Evolutionary conservation across 2,329 filamentous ascomycete genomes (phyloP).

Genomic region (Fusarium transvaalense): DNA sequence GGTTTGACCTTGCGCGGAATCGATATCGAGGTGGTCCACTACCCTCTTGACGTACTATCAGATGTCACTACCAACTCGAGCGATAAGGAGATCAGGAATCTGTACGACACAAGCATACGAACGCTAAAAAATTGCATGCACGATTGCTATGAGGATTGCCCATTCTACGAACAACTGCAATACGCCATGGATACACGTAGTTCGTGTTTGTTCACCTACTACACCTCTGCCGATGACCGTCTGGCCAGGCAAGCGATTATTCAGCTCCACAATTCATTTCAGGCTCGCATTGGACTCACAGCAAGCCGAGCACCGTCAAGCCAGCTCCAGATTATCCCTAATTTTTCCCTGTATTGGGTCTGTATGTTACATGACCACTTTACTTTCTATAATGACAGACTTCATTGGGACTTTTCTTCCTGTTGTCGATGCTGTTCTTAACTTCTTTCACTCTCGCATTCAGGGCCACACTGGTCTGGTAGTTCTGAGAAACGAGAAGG

Average conservation of each 20-base stretch:
- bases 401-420: background rate
- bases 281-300: background rate
- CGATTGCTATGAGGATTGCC: slow-evolving; percentile 7
- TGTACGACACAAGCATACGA: background rate
- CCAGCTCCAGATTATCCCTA: background rate
- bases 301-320: background rate
- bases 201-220: background rate
- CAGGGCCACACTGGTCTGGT: background rate
- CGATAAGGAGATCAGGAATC: background rate
- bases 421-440: background rate
- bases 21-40: background rate
- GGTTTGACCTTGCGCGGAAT: background rate
- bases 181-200: background rate
- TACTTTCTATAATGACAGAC: background rate
- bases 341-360: slow-evolving; percentile 5
- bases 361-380: background rate
- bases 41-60: background rate
- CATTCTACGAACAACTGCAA: slow-evolving; percentile 12
- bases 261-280: background rate
- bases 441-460: background rate
- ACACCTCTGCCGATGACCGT: background rate
- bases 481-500: background rate
- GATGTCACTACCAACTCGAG: background rate
- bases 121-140: slow-evolving; percentile 7
- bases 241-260: background rate